These are phyloP conservation scores for Aspergillus homomorphus DNA, from an alignment of 495 filamentous ascomycete genomes.

Conservation along the genomic window DNA sequence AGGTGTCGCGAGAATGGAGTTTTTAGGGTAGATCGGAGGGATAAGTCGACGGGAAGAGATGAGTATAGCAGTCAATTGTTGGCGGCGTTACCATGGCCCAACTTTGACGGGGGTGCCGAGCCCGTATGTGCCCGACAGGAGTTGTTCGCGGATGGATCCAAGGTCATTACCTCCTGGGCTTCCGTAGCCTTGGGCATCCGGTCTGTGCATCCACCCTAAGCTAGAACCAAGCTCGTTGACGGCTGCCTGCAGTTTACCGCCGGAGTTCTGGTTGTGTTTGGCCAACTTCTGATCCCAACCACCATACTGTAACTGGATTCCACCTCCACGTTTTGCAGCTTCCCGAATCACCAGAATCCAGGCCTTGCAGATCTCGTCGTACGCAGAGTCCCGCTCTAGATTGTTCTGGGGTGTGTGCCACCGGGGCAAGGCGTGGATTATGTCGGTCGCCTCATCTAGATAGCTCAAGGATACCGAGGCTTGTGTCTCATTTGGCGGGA, in stretches of 20 bases:
- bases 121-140: slow-evolving; percentile 75
- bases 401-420: slow-evolving; percentile 85
- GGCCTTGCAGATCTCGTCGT: slow-evolving; percentile 90
- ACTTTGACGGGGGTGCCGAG: slow-evolving; percentile 66
- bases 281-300: slow-evolving; percentile 88
- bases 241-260: slow-evolving; percentile 77
- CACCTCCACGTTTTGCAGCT: slow-evolving; percentile 85
- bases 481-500: slow-evolving; percentile 86
- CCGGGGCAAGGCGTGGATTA: slow-evolving; percentile 83
- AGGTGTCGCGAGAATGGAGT: slow-evolving; percentile 9
- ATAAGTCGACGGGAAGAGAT: slow-evolving; percentile 11
- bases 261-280: slow-evolving; percentile 85
- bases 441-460: slow-evolving; percentile 81
- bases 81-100: slow-evolving; percentile 59
- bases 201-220: slow-evolving; percentile 71
- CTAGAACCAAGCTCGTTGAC: slow-evolving; percentile 70
- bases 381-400: slow-evolving; percentile 87
- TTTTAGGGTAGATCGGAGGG: slow-evolving; percentile 13
- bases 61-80: slow-evolving; percentile 9
- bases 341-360: slow-evolving; percentile 92
- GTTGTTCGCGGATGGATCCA: slow-evolving; percentile 71
- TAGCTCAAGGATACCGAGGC: slow-evolving; percentile 74
- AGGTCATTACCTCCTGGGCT: slow-evolving; percentile 45
- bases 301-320: slow-evolving; percentile 84
- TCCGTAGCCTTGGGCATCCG: slow-evolving; percentile 44